phyloP scores from a whole-genome alignment of 257 asterid genomes.

The Plantago ovata region DNA sequence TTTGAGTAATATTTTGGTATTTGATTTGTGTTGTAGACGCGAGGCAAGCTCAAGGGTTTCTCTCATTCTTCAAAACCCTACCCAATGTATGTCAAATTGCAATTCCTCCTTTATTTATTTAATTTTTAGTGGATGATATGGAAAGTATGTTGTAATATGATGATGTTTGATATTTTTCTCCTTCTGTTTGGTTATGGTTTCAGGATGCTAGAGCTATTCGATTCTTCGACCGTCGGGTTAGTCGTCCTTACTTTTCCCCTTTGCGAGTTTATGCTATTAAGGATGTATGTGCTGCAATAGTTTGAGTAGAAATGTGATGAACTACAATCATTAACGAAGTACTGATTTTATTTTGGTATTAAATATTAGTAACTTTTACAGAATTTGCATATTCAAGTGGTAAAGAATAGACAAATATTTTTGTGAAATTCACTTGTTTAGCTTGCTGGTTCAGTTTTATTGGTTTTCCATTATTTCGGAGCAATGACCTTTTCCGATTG shows the following conservation, averaged over 20 bases:
- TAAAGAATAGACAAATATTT: too few relatives aligned
- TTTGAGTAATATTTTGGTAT: not conserved
- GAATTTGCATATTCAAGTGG: too few relatives aligned
- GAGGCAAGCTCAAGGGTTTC: constrained; percentile 96
- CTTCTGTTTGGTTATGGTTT: constrained; percentile 25
- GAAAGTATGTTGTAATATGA: too few relatives aligned
- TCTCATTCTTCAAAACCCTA: constrained; percentile 77
- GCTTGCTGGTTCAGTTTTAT: too few relatives aligned
- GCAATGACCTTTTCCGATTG: too few relatives aligned
- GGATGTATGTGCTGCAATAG: not conserved
- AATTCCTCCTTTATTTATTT: not conserved
- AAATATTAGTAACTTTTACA: too few relatives aligned
- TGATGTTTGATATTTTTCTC: not conserved
- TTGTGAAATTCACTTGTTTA: too few relatives aligned
- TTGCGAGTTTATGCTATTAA: constrained; percentile 2
- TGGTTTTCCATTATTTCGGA: too few relatives aligned
- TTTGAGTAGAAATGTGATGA: not conserved
- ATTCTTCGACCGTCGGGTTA: constrained; percentile 91
- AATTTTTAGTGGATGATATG: too few relatives aligned
- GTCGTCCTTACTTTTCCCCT: constrained; percentile 18
- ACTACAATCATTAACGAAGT: too few relatives aligned
- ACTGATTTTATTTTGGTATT: too few relatives aligned
- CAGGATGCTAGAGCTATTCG: constrained; percentile 93
- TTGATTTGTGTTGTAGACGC: constrained; percentile 47
- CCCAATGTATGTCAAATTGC: constrained; percentile 44